A percentile compares a stretch with the other conserved stretches of the same genome.
Conservation (phyloP, 192 early-diverging fungal genomes). For the Coemansia aciculifera region DNA sequence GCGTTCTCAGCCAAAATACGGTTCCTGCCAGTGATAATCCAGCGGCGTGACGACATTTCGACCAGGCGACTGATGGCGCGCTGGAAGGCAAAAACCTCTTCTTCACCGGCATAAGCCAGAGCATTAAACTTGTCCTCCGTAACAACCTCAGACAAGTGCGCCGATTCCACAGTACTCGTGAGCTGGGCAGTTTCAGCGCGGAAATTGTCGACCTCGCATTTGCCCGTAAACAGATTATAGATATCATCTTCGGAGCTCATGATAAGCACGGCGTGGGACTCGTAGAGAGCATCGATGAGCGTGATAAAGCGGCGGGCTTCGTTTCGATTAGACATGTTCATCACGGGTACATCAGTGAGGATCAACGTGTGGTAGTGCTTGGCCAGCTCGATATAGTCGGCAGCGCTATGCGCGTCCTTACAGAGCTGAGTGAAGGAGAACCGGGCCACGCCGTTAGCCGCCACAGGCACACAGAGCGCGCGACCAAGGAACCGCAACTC, state of each 20-base stretch:
- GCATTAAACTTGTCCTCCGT: slow-evolving; percentile 11
- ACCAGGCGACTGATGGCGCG: slow-evolving; percentile 86
- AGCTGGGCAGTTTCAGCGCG: slow-evolving; percentile 16
- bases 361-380: slow-evolving; percentile 73
- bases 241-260: slow-evolving; percentile 71
- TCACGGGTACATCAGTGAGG: slow-evolving; percentile 72
- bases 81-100: slow-evolving; percentile 96
- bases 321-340: slow-evolving; percentile 69
- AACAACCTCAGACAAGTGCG: slow-evolving; percentile 6
- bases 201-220: slow-evolving; percentile 51
- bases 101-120: slow-evolving; percentile 62
- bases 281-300: slow-evolving; percentile 90
- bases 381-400: slow-evolving; percentile 88
- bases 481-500: slow-evolving; percentile 76
- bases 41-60: slow-evolving; percentile 86
- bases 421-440: slow-evolving; percentile 82
- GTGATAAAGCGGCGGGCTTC: slow-evolving; percentile 94
- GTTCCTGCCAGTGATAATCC: slow-evolving; percentile 57
- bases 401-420: slow-evolving; percentile 70
- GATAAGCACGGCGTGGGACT: slow-evolving; percentile 71
- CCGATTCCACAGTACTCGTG: not conserved
- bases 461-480: slow-evolving; percentile 63
- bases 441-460: slow-evolving; percentile 68
- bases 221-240: slow-evolving; percentile 69
- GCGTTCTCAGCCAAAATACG: slow-evolving; percentile 38